Base-by-base conservation (phyloP, 2,329 filamentous ascomycete species). In the Aspergillus quadrilineatus region DNA sequence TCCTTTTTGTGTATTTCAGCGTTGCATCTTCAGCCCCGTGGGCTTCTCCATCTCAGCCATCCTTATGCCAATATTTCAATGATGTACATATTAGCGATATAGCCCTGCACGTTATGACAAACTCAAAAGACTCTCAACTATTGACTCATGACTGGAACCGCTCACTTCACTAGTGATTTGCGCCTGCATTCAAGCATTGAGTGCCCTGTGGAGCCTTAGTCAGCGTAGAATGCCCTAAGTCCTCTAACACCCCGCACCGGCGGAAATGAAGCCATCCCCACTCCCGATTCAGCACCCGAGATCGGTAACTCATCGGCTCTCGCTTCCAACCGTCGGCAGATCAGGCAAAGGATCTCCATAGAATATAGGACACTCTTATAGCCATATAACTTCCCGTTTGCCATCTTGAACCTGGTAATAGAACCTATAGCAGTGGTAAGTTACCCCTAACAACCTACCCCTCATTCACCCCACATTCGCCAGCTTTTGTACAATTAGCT, bases 311-410 rank as follows among this genome's bases (percentile, higher is more conserved):
- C 51, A 51, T 64, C 62, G 62, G 60, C 49, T 63, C 47, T 63
- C 62, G 62, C 62, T 63, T 64, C 58, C 53, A 34, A 55, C 6
- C 22, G 56, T 64, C 62, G 62, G 62, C 62, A 64, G 55, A 63
- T 62, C 46, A 29, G 44, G 51, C 26, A 12, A 12, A 15, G 44
- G 32, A 55, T 47, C 44, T 42, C 26, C 15, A 43, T 3, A 4
- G 6, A 30, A 32, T 14, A 9, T 17, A 46, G 14, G n/a, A 46
- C 22, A n/a, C 17, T 37, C 30, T n/a, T 37, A 17, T 17, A 48
- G 30, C 44, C 41, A 26, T 32, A 22, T 34, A 50, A 22, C 32
- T 28, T 30, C 45, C n/a, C 29, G 17, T 28, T 42, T 39, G 22
- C 22, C 22, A 22, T 17, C 1, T n/a, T 12, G 10, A 28, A 34